Evolutionary conservation across 805 yeast genomes (phyloP).

Genomic region (Spathaspora passalidarum): DNA sequence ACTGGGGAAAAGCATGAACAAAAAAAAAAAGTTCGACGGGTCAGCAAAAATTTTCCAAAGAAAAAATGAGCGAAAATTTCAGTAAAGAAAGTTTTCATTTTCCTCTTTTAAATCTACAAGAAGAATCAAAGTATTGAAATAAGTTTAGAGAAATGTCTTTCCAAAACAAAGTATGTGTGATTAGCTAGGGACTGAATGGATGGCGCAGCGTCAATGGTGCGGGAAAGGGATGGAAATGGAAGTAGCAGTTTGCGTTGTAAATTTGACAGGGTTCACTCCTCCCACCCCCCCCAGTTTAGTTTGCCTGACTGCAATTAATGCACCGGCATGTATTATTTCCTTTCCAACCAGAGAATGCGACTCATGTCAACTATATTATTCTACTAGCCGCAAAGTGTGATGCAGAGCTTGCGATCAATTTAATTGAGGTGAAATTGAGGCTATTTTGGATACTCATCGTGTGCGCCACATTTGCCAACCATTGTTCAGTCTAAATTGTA

Average conservation of each 20-base stretch:
- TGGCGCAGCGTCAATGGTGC: not conserved
- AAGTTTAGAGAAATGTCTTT: conserved; percentile 35
- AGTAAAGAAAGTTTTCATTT: conserved; percentile 1
- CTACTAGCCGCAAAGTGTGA: too few species aligned
- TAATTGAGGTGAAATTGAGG: not conserved
- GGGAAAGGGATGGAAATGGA: too few species aligned
- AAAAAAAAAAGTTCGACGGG: conserved; percentile 1
- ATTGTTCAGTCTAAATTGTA: too few species aligned
- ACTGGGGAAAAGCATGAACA: not conserved
- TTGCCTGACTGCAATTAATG: too few species aligned
- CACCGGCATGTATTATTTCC: too few species aligned
- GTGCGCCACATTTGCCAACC: too few species aligned
- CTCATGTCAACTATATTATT: too few species aligned
- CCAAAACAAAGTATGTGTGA: conserved; percentile 45
- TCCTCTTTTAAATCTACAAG: not conserved
- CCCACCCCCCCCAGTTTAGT: too few species aligned
- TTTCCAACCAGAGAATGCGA: too few species aligned
- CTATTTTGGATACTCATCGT: not conserved
- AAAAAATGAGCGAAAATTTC: conserved; percentile 5
- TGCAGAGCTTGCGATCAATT: not conserved
- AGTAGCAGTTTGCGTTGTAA: too few species aligned
- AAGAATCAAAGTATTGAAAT: conserved; percentile 2
- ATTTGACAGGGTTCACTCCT: too few species aligned
- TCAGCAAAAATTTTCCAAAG: not conserved
- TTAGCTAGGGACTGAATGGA: not conserved